Conservation (phyloP, 1,284 basidiomycete species). For the Schizopora paradoxa region DNA sequence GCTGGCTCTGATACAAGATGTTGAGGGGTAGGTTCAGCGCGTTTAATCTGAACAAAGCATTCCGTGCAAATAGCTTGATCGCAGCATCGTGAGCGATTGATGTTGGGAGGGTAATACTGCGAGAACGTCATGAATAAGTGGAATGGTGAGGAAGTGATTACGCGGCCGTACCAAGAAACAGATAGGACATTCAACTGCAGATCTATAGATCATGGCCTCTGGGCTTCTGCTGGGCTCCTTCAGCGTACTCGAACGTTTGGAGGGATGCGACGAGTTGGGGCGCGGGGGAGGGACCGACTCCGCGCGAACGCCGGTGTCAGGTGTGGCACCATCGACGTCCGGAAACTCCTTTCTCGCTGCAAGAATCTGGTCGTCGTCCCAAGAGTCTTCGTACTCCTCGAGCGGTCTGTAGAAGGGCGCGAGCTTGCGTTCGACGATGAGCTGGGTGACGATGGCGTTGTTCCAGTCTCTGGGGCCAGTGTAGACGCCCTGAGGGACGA, state of each 20-base stretch:
- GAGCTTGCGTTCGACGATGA: constrained; percentile 83
- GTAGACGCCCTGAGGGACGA: constrained; percentile 88
- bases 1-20: constrained; percentile 92
- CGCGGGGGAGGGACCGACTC: constrained; percentile 26
- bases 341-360: constrained; percentile 64
- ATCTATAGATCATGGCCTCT: constrained; percentile 77
- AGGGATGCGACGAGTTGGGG: constrained; percentile 26
- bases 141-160: constrained; percentile 16
- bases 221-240: constrained; percentile 56
- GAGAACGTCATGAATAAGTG: constrained; percentile 14
- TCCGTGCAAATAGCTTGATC: constrained; percentile 98
- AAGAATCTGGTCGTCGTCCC: constrained; percentile 81
- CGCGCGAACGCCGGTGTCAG: constrained; percentile 21
- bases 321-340: constrained; percentile 36
- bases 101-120: constrained; percentile 90
- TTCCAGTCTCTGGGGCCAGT: constrained; percentile 88
- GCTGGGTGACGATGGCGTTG: constrained; percentile 77
- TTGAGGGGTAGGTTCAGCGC: constrained; percentile 87
- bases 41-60: constrained; percentile 99
- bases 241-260: constrained; percentile 41
- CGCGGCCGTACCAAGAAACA: constrained; percentile 84
- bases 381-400: constrained; percentile 86
- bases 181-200: constrained; percentile 96
- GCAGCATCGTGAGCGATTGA: constrained; percentile 96
- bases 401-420: constrained; percentile 95